These are phyloP conservation scores for Lithospermum erythrorhizon DNA, from an alignment of 257 asterid species.

Conservation along the genomic window DNA sequence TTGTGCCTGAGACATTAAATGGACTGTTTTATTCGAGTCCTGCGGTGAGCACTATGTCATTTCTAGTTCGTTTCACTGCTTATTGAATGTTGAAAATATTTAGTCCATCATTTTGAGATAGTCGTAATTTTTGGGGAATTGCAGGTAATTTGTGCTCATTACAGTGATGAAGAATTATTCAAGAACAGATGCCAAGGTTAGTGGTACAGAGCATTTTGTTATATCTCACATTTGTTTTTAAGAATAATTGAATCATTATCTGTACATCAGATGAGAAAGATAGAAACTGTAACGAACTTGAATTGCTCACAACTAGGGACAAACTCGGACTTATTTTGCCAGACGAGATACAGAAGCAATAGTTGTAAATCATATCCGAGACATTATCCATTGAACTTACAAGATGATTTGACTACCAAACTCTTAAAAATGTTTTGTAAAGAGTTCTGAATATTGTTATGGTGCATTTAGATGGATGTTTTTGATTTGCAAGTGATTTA, in stretches of 20 bases:
- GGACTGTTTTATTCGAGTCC: conserved; percentile 63
- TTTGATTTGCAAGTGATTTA: neutral
- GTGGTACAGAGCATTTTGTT: neutral
- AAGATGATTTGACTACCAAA: too few species aligned
- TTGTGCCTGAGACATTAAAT: conserved; percentile 71
- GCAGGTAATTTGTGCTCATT: conserved; percentile 75
- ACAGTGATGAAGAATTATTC: conserved; percentile 76
- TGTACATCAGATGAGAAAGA: neutral
- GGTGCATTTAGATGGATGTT: too few species aligned
- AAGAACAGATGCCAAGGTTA: conserved; percentile 72
- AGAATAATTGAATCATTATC: neutral
- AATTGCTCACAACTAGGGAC: neutral
- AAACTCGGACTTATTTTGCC: neutral
- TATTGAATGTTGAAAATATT: neutral
- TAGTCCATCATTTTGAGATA: conserved; percentile 5
- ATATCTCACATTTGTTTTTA: neutral
- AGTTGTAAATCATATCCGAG: neutral
- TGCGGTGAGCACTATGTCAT: conserved; percentile 38
- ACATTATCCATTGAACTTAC: too few species aligned
- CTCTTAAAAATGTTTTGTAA: too few species aligned
- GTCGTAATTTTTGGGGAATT: conserved; percentile 2
- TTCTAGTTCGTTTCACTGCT: neutral
- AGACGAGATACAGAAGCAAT: neutral
- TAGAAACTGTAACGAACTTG: neutral
- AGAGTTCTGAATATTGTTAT: too few species aligned